phyloP scores from a whole-genome alignment of 129 eudicot genomes.

The Flaveria trinervia region DNA sequence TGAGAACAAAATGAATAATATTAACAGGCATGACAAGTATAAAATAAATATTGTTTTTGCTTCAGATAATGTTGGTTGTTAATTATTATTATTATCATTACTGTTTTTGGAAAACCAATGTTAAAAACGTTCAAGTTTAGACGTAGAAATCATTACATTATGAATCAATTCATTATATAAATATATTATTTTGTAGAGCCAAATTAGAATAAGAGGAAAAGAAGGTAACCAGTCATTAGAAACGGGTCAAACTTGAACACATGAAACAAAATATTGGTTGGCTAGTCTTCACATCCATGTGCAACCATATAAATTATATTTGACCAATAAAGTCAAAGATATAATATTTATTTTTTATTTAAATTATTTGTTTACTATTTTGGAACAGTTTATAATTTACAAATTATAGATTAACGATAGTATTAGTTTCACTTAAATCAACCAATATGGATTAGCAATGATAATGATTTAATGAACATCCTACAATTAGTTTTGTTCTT shows the following conservation, averaged over 20 bases:
- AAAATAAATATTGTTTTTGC: too few relatives aligned
- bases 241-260: conserved; percentile 40
- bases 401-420: not conserved
- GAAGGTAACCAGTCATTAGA: conserved; percentile 9
- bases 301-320: conserved; percentile 17
- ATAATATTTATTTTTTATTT: not conserved
- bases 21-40: too few relatives aligned
- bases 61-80: too few relatives aligned
- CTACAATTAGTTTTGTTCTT: too few relatives aligned
- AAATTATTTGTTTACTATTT: not conserved
- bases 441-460: too few relatives aligned
- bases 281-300: conserved; percentile 4
- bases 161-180: not conserved
- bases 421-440: not conserved
- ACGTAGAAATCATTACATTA: too few relatives aligned
- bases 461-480: too few relatives aligned
- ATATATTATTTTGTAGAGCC: not conserved
- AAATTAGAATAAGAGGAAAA: conserved; percentile 16
- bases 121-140: too few relatives aligned
- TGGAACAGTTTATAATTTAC: not conserved
- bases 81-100: too few relatives aligned
- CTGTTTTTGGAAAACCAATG: too few relatives aligned
- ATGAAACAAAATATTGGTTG: conserved; percentile 1
- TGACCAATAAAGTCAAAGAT: conserved; percentile 24
- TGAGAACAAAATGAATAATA: too few relatives aligned